phyloP scores from a whole-genome alignment of 805 yeast genomes.

The Tetrapisispora nanseiensis region DNA sequence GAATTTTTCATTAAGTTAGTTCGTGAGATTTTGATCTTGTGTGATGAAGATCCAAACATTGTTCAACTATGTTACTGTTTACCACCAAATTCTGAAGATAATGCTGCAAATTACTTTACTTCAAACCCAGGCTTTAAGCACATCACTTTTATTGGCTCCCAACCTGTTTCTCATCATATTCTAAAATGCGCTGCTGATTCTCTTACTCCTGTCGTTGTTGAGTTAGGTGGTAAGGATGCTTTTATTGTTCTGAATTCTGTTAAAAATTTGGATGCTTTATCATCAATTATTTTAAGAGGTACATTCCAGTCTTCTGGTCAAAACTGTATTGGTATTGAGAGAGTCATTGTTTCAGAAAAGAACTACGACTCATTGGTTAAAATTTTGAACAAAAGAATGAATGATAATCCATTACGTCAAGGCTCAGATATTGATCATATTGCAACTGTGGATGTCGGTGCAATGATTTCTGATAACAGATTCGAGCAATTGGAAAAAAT shows the following conservation, averaged over 20 bases:
- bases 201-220: conserved; percentile 92
- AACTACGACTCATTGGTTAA: conserved; percentile 55
- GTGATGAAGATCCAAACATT: conserved; percentile 69
- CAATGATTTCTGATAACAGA: conserved; percentile 74
- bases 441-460: conserved; percentile 92
- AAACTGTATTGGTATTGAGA: conserved; percentile 94
- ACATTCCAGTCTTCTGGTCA: conserved; percentile 97
- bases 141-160: conserved; percentile 92
- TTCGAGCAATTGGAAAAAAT: conserved; percentile 58
- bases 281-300: conserved; percentile 86
- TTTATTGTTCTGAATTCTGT: conserved; percentile 78
- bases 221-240: conserved; percentile 95
- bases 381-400: conserved; percentile 48
- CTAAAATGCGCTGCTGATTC: conserved; percentile 71
- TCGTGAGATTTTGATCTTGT: conserved; percentile 57
- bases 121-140: conserved; percentile 76
- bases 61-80: conserved; percentile 85
- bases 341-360: conserved; percentile 72
- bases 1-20: conserved; percentile 65
- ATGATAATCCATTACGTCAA: conserved; percentile 42
- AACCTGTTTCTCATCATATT: conserved; percentile 85
- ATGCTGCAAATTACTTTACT: conserved; percentile 70
- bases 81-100: conserved; percentile 42
- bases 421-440: conserved; percentile 91
- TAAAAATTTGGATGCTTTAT: conserved; percentile 39